Evolutionary conservation across 305 asterid genomes (phyloP), one percentile per base, ranked within the genome.

Genomic region (Fraxinus latifolia): DNA sequence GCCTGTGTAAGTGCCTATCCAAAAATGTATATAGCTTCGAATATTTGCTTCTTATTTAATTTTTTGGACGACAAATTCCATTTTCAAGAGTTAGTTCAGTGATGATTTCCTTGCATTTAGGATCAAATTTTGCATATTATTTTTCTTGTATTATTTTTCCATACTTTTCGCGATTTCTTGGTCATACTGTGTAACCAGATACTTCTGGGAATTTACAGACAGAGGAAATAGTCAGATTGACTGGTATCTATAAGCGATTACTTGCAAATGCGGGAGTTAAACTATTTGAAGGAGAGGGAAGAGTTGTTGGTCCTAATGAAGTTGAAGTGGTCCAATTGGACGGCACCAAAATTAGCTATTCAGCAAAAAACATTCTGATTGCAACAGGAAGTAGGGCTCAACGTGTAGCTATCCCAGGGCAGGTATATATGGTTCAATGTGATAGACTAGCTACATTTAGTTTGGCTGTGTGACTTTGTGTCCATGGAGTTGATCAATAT

Each of bases 281-380:
- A 91, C 92, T 96, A 77, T 96, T 87, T 79, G 99, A 96, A 91
- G 99, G 99, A 82, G 98, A 93, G 89, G 99, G 99, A 82, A 92
- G 90, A 90, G 89, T 96, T 62, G 87, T 92, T 80, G 95, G 98
- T 87, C 98, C 98, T 70, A 93, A 96, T 90, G 98, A 94, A 82
- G 99, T 94, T 68, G 97, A 93, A 87, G 86, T 96, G 81, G 92
- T 87, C 76, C 99, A 94, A 80, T 86, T 94, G 91, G 99, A 96
- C 82, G 98, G 98, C 70, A 96, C 99, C 83, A 96, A 92, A 87
- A 92, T 96, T 79, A 90, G 84, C 83, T 96, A 92, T 88, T 89
- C 97, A 0, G 93, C 99, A 15, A 96, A 93, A 87, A 91, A 94
- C 83, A 93, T 96, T 81, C 87, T 96, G 82, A 91, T 96, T 86